Evolutionary conservation across 2,329 filamentous ascomycete species (phyloP), one percentile per base, ranked within the genome.

Genomic region (Fusarium beomiforme): DNA sequence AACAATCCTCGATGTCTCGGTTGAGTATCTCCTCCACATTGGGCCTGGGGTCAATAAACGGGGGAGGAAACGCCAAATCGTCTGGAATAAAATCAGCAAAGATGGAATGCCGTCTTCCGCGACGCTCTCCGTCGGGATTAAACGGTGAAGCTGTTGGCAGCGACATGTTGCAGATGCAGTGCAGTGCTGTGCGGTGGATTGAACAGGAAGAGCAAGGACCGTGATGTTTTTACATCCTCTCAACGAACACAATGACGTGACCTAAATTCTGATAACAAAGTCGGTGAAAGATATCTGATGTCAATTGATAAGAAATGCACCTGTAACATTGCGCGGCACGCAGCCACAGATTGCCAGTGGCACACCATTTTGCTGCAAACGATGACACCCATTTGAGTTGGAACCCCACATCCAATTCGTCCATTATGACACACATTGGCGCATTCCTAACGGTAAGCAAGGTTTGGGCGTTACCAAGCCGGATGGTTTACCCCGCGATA

Each of bases 1-100:
- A 75, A 47, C 73, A 75, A 1, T 75, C 73, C 16, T 64, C 71
- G 12, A 75, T 75, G 13, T 75, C 73, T 26, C 59, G 54, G 29
- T 24, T 65, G 2, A 75, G 19, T 12, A 75, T 75, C 19, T 75
- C 70, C 3, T 70, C 65, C 21, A 61, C 65, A 23, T 66, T 75
- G 5, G 68, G 65, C 7, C 60, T 33, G 6, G 69, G 50, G 2
- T 59, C 59, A 4, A 72, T 59, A 6, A 75, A 75, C 0, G 71
- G 63, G 0, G 73, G 49, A 0, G 72, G 63, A 6, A 72, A 55
- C 1, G 56, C 23, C 3, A 75, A 5, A 26, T 72, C 69, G 2
- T 60, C 66, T 1, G 73, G 69, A 1, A 75, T 42, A 21, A 75
- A 75, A 37, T 75, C 73, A 3, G 73, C 72, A 7, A 75, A 72